Conservation (phyloP, 306 rosid species). For the Begonia masoniana region DNA sequence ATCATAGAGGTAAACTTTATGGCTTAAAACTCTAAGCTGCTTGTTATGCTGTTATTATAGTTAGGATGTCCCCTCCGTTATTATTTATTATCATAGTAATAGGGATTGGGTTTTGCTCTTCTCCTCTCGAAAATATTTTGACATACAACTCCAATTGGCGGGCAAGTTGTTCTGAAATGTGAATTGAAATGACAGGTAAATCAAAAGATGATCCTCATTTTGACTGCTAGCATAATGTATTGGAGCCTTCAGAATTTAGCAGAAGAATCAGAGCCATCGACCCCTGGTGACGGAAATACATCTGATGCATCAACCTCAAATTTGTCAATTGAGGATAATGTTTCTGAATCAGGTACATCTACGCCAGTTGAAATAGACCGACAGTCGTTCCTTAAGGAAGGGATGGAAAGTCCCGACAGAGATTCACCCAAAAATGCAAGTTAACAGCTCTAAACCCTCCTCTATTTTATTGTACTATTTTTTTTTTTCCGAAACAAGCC, state of each 20-base stretch:
- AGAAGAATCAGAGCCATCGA: slow-evolving; percentile 17
- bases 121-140: too few relatives aligned
- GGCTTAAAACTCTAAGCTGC: too few relatives aligned
- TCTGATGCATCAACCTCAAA: slow-evolving; percentile 28
- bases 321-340: slow-evolving; percentile 32
- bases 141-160: too few relatives aligned
- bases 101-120: too few relatives aligned
- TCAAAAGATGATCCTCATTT: slow-evolving; percentile 89
- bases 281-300: slow-evolving; percentile 10
- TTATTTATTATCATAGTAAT: too few relatives aligned
- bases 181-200: slow-evolving; percentile 40
- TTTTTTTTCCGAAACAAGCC: too few relatives aligned
- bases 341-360: slow-evolving; percentile 1
- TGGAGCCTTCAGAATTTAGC: slow-evolving; percentile 81
- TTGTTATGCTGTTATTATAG: neutral
- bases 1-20: slow-evolving; percentile 56
- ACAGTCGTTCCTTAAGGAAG: slow-evolving; percentile 17
- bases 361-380: slow-evolving; percentile 4
- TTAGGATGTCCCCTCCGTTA: neutral
- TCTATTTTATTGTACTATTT: neutral
- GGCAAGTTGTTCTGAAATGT: too few relatives aligned
- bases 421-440: slow-evolving; percentile 11
- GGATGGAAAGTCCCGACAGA: slow-evolving; percentile 20
- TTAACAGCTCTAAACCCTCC: neutral
- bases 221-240: slow-evolving; percentile 94